Conservation (phyloP, 2,329 filamentous ascomycete genomes). For the Aspergillus novoparasiticus region DNA sequence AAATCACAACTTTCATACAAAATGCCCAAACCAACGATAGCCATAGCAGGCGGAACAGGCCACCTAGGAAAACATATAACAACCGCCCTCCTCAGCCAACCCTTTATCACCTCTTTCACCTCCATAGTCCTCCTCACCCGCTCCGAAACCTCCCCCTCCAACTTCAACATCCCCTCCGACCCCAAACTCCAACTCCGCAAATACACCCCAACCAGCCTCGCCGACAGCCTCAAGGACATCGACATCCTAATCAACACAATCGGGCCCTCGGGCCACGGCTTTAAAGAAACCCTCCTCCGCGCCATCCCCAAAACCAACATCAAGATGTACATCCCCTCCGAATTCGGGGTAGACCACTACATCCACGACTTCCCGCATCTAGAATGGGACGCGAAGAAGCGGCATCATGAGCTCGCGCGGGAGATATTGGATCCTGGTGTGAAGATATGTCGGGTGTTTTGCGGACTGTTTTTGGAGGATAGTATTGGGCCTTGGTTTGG, state of each 20-base stretch:
- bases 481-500: slow-evolving; percentile 40
- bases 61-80: slow-evolving; percentile 27
- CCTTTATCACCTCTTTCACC: slow-evolving; percentile 23
- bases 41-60: slow-evolving; percentile 32
- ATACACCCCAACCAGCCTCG: slow-evolving; percentile 26
- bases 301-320: slow-evolving; percentile 27
- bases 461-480: slow-evolving; percentile 37
- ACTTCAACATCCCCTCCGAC: background rate
- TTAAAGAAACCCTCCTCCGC: slow-evolving; percentile 32
- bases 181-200: slow-evolving; percentile 19
- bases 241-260: slow-evolving; percentile 37
- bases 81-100: slow-evolving; percentile 24
- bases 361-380: slow-evolving; percentile 38
- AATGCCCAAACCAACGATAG: slow-evolving; percentile 16
- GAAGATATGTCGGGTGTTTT: slow-evolving; percentile 34
- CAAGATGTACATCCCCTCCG: slow-evolving; percentile 39
- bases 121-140: slow-evolving; percentile 29
- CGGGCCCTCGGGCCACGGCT: slow-evolving; percentile 28
- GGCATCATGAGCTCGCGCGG: slow-evolving; percentile 26
- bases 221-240: slow-evolving; percentile 28
- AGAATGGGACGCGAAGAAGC: slow-evolving; percentile 39
- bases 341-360: slow-evolving; percentile 44
- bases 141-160: slow-evolving; percentile 1
- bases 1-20: background rate
- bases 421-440: slow-evolving; percentile 18